Conservation (phyloP, 2,329 filamentous ascomycete species). For the Penicillium corylophilum region DNA sequence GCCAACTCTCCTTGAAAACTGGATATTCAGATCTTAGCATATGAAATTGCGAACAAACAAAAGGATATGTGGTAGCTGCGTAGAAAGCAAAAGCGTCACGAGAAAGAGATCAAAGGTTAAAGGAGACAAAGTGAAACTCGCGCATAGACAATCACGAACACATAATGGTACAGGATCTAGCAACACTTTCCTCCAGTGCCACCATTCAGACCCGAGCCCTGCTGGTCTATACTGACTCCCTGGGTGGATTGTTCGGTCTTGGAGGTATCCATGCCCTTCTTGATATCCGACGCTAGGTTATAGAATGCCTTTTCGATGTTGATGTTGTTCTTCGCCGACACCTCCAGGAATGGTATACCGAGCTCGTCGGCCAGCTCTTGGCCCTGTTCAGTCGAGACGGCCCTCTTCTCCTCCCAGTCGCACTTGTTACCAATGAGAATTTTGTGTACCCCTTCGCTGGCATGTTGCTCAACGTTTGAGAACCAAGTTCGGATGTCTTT, state of each 20-base stretch:
- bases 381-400: conserved; percentile 87
- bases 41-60: conserved; percentile 20
- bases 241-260: conserved; percentile 66
- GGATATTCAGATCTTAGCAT: conserved; percentile 25
- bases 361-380: conserved; percentile 79
- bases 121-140: conserved; percentile 8
- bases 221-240: conserved; percentile 66
- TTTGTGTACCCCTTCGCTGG: conserved; percentile 98
- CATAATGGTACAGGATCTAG: conserved; percentile 45
- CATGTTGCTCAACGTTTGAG: conserved; percentile 95
- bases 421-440: conserved; percentile 99
- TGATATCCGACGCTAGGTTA: conserved; percentile 91
- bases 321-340: conserved; percentile 98
- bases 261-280: conserved; percentile 94
- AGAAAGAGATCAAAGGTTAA: conserved; percentile 2
- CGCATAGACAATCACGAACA: conserved; percentile 8
- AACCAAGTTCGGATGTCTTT: conserved; percentile 99
- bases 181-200: conserved; percentile 72
- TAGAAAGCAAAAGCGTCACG: conserved; percentile 12
- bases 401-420: conserved; percentile 99
- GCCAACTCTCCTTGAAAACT: conserved; percentile 19
- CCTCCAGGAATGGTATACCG: conserved; percentile 82
- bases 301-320: conserved; percentile 99
- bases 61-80: conserved; percentile 18
- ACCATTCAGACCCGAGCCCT: conserved; percentile 52